These are phyloP conservation scores for Fusarium tricinctum DNA, from an alignment of 2,329 filamentous ascomycete genomes.

Conservation along the genomic window DNA sequence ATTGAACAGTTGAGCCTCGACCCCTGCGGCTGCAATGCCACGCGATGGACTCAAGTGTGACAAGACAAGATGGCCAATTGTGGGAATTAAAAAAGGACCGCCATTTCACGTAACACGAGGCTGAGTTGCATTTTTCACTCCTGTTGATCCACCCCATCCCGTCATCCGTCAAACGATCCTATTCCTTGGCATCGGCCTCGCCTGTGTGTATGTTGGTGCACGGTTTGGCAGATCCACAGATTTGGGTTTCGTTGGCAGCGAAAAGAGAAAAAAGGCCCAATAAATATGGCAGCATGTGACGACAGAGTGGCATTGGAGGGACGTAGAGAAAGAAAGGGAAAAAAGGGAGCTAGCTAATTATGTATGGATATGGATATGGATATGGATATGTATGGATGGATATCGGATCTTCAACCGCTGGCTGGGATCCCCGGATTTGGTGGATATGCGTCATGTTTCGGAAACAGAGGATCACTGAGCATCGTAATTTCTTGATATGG, in stretches of 20 bases:
- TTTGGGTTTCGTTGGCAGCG: slow-evolving; percentile 41
- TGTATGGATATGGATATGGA: too few relatives aligned
- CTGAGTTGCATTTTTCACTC: slow-evolving; percentile 12
- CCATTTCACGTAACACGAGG: slow-evolving; percentile 21
- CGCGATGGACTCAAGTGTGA: slow-evolving; percentile 26
- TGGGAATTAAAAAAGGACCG: slow-evolving; percentile 2
- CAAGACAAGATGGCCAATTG: too few relatives aligned
- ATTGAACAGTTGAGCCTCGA: slow-evolving; percentile 13
- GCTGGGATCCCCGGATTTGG: slow-evolving; percentile 25
- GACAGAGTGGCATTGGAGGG: slow-evolving; percentile 27
- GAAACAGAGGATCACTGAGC: slow-evolving; percentile 18
- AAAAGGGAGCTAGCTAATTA: background rate
- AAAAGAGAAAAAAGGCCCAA: slow-evolving; percentile 21
- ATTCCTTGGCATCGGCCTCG: slow-evolving; percentile 41
- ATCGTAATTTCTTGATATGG: slow-evolving; percentile 43
- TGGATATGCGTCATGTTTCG: slow-evolving; percentile 31
- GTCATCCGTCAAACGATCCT: slow-evolving; percentile 24
- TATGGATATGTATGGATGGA: slow-evolving; percentile 21
- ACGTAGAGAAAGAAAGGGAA: too few relatives aligned
- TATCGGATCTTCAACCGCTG: slow-evolving; percentile 24
- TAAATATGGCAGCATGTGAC: slow-evolving; percentile 30
- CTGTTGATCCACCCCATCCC: background rate
- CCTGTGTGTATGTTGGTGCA: slow-evolving; percentile 20
- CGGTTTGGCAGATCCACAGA: slow-evolving; percentile 39
- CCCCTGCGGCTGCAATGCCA: slow-evolving; percentile 37